Conservation (phyloP, 352 stramenopile species). For the Phytophthora hybrid region DNA sequence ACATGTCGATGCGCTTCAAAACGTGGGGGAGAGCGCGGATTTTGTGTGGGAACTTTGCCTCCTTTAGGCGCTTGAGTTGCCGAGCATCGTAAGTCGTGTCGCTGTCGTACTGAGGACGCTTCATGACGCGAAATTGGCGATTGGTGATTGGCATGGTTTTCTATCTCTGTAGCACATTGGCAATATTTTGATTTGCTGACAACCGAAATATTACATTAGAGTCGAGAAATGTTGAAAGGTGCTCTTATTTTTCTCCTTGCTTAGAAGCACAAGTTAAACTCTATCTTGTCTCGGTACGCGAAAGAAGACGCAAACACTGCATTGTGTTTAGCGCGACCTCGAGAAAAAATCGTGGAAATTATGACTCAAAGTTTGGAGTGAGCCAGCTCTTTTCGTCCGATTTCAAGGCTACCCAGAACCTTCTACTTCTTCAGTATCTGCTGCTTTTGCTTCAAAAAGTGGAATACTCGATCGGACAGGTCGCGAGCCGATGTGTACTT, state of each 20-base stretch:
- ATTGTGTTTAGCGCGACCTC: no score
- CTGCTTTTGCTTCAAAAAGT: background rate
- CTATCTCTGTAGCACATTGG: background rate
- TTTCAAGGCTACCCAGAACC: background rate
- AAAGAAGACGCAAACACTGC: no score
- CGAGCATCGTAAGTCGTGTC: background rate
- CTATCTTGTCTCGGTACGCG: no score
- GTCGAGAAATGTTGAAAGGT: no score
- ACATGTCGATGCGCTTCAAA: constrained; percentile 1
- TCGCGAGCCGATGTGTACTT: background rate
- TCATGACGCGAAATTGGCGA: background rate
- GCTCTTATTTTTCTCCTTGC: no score
- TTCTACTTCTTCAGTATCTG: background rate
- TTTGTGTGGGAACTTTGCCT: background rate
- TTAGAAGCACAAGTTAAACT: no score
- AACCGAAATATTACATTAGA: background rate
- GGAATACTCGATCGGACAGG: background rate
- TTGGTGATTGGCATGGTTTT: no score
- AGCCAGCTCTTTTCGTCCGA: no score
- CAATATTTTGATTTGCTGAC: background rate
- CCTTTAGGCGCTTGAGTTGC: background rate
- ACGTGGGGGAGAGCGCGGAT: background rate
- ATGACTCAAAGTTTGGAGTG: no score
- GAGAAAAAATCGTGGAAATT: no score
- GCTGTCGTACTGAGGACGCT: background rate